Base-by-base conservation (phyloP, 768 basidiomycete genomes). In the Macrolepiota dolichaula region DNA sequence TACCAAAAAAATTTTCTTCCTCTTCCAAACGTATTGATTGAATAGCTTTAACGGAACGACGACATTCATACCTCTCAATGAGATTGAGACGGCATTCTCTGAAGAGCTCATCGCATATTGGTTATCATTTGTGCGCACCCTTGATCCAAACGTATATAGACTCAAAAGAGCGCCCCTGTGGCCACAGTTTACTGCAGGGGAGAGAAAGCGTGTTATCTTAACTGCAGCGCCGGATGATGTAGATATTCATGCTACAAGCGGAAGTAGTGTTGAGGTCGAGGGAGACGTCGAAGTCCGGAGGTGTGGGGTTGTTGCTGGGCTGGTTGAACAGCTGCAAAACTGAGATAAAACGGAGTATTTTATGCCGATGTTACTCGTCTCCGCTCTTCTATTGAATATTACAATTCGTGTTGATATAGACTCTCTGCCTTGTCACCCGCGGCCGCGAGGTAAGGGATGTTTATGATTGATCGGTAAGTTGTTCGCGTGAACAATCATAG, bases 71-170 rank as follows among this genome's bases (percentile, higher is more conserved):
- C 68, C 75, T 2, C 72, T 81, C 71, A 79, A 77, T 10, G 72
- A 79, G 0, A 69, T 74, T 7, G 79, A 86, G 64, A 68, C 63
- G 1, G 78, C 81, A 9, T 87, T 88, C 63, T 80, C 83, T 0
- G 69, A 77, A 42, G 88, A 88, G 68, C 72, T 85, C 29, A 85
- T 85, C 49, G 85, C 82, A 6, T 86, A 87, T 69, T 86, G 85
- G 84, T 70, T 87, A 6, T 88, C 85, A 1, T 87, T 88, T 63
- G 85, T 87, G 19, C 83, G 84, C 46, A 67, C 80, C 1, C 78
- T 78, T 2, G 70, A 86, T 67, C 85, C 84, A 0, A 87, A 86
- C 69, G 78, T 78, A 6, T 74, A 77, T 72, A 85, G 82, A 67
- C 76, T 86, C 1, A 64, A 74, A 0, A 72, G 77, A 36, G 83